These are phyloP conservation scores for Parastagonospora nodorum DNA, from an alignment of 2,329 filamentous ascomycete genomes.

Conservation along the genomic window DNA sequence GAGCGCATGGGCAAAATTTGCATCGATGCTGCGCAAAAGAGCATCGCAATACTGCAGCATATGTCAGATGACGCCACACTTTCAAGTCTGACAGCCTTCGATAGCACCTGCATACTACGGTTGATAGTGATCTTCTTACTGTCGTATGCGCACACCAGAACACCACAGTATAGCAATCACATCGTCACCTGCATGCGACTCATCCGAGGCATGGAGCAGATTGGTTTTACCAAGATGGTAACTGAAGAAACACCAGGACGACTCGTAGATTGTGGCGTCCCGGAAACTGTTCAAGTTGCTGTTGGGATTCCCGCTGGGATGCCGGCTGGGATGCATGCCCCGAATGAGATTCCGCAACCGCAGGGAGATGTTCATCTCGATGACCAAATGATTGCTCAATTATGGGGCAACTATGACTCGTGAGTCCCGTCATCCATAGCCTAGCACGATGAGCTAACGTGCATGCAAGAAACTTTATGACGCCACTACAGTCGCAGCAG, in stretches of 20 bases:
- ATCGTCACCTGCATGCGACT: constrained; percentile 34
- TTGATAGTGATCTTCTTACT: constrained; percentile 44
- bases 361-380: constrained; percentile 26
- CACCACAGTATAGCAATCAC: constrained; percentile 30
- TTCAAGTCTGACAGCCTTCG: constrained; percentile 42
- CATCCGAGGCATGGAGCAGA: constrained; percentile 34
- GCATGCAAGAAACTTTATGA: constrained; percentile 33
- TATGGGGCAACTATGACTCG: constrained; percentile 41
- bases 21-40: constrained; percentile 40
- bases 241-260: constrained; percentile 40
- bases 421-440: constrained; percentile 19
- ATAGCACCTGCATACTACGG: constrained; percentile 42
- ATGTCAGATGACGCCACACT: constrained; percentile 34
- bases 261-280: constrained; percentile 37
- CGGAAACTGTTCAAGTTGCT: constrained; percentile 11
- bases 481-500: constrained; percentile 40
- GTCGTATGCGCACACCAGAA: constrained; percentile 38
- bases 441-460: neutral
- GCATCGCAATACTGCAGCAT: constrained; percentile 30
- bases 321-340: too few relatives aligned
- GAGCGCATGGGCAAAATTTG: constrained; percentile 41
- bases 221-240: constrained; percentile 44
- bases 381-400: constrained; percentile 34
- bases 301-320: constrained; percentile 1
- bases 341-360: too few relatives aligned